Percentiles rank a stretch among this genome's conserved stretches.
Evolutionary conservation across 768 basidiomycete species (phyloP).

Genomic region (Inosperma sp.): DNA sequence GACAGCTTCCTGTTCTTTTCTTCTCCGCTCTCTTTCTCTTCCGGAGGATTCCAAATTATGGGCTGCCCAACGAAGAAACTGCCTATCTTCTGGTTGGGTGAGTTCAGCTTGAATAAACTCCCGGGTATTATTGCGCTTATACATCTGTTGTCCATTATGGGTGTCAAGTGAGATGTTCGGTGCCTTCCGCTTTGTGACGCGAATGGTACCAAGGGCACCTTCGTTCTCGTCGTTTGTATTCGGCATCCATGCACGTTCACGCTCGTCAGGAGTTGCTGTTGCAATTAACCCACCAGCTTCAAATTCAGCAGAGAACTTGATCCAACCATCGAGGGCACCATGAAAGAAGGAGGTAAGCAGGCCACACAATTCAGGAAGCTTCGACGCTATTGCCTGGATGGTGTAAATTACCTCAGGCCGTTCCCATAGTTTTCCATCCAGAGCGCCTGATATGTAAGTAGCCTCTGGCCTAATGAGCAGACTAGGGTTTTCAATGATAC

Average conservation of each 20-base stretch:
- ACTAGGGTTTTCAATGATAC: slow-evolving; percentile 19
- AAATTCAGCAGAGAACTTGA: slow-evolving; percentile 26
- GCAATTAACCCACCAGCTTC: slow-evolving; percentile 27
- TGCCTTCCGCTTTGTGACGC: slow-evolving; percentile 15
- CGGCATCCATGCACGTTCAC: slow-evolving; percentile 23
- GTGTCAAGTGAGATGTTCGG: slow-evolving; percentile 19
- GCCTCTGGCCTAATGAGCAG: slow-evolving; percentile 19
- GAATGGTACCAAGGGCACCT: slow-evolving; percentile 23
- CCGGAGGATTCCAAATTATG: background rate
- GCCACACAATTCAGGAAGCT: slow-evolving; percentile 17
- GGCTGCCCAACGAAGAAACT: background rate
- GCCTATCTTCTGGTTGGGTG: background rate
- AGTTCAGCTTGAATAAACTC: slow-evolving; percentile 21
- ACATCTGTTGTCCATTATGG: slow-evolving; percentile 25
- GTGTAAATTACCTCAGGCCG: slow-evolving; percentile 17
- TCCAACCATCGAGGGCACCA: slow-evolving; percentile 22
- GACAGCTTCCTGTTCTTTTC: background rate
- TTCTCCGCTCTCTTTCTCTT: background rate
- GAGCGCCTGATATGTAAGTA: slow-evolving; percentile 11
- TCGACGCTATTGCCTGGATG: slow-evolving; percentile 10
- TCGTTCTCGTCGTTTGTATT: slow-evolving; percentile 31
- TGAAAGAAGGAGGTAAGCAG: slow-evolving; percentile 18
- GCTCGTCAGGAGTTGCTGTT: slow-evolving; percentile 19
- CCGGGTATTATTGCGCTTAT: slow-evolving; percentile 21
- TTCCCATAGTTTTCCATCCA: slow-evolving; percentile 27